Conservation (phyloP, 768 basidiomycete genomes). For the Favolaschia claudopus region DNA sequence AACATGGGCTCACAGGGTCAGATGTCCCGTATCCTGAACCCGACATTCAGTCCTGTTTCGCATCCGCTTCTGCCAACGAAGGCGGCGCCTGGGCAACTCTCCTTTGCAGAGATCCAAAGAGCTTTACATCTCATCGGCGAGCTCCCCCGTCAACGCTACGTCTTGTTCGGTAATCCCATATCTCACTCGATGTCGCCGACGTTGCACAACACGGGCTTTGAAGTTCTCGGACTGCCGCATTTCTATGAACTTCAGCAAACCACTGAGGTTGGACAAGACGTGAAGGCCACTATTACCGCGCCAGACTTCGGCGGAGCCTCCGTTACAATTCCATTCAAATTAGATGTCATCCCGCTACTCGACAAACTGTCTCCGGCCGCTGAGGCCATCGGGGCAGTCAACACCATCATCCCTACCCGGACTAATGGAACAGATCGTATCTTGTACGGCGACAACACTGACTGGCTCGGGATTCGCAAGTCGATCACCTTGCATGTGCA, state of each 20-base stretch:
- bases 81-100: slow-evolving; percentile 94
- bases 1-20: slow-evolving; percentile 94
- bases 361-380: slow-evolving; percentile 85
- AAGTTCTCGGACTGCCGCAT: slow-evolving; percentile 84
- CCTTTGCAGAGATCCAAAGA: slow-evolving; percentile 84
- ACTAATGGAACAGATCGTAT: slow-evolving; percentile 50
- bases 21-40: slow-evolving; percentile 87
- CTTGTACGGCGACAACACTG: slow-evolving; percentile 94
- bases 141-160: slow-evolving; percentile 77
- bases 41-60: slow-evolving; percentile 87
- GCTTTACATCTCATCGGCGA: slow-evolving; percentile 84
- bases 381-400: slow-evolving; percentile 90
- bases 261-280: slow-evolving; percentile 63
- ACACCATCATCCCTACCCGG: slow-evolving; percentile 78
- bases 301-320: slow-evolving; percentile 93
- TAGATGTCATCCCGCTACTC: slow-evolving; percentile 86
- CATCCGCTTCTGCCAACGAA: slow-evolving; percentile 86
- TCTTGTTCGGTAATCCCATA: slow-evolving; percentile 91
- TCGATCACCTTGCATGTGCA: slow-evolving; percentile 55
- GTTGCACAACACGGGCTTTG: slow-evolving; percentile 90
- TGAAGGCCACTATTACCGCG: slow-evolving; percentile 66
- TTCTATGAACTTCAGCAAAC: slow-evolving; percentile 84
- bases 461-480: slow-evolving; percentile 88
- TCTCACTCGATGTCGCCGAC: slow-evolving; percentile 90
- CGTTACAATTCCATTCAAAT: slow-evolving; percentile 96